Evolutionary conservation across 2,329 filamentous ascomycete genomes (phyloP), one percentile per base, ranked within the genome.

Genomic region (Xylariales sp.): DNA sequence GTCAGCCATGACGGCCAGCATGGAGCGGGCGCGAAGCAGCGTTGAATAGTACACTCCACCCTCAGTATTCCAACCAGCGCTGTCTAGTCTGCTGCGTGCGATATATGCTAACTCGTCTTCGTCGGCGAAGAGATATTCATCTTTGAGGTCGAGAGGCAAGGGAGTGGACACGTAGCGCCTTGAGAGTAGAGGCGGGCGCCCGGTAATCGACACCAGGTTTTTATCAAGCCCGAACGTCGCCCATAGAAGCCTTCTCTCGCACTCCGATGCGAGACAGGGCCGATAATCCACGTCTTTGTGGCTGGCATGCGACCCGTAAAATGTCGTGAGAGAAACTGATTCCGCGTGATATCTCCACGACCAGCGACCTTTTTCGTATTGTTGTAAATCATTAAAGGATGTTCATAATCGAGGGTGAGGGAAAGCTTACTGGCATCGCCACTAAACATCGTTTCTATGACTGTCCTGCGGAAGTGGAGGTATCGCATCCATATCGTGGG

Each of bases 261-360:
- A 42, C 40, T 57, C 54, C 3, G 42, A 40, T 6, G 45, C 42
- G 5, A 56, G 31, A 2, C 41, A 50, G 1, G 45, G 40, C 14
- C 42, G 34, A 19, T 49, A 50, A 11, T 59, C 62, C n/a, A n/a
- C n/a, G n/a, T n/a, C n/a, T n/a, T n/a, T n/a, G n/a, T n/a, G n/a
- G n/a, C n/a, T n/a, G n/a, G n/a, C n/a, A 47, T 76, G 73, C 5
- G 64, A 68, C 37, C 72, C 68, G 13, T 76, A 68, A 27, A 72
- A 70, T 25, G 73, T 73, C 29, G 53, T 15, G 6, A 57, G 42
- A 1, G 52, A 38, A 20, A 56, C 24, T 2, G 40, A 23, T 25
- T 56, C 51, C 17, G 50, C 50, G n/a, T 54, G 45, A 14, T 31
- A 40, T 13, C 49, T 41, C 55, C 54, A 58, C 4, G 52, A 45